A percentile compares a stretch with the other conserved stretches of the same genome.
Evolutionary conservation across 2,329 filamentous ascomycete species (phyloP).

Genomic region (Colletotrichum sidae): DNA sequence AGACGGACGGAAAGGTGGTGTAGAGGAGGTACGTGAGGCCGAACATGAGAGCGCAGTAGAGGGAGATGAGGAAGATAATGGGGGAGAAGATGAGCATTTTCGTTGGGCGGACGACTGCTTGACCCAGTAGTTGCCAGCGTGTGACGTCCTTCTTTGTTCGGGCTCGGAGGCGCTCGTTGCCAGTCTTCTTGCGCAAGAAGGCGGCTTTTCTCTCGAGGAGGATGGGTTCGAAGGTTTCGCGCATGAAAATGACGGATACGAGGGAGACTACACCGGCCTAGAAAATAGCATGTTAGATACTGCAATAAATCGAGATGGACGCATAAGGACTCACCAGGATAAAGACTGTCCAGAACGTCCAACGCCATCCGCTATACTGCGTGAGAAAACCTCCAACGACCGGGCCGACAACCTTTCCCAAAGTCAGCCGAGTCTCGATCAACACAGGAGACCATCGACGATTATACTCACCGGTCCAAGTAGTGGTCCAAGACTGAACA

Average conservation of each 20-base stretch:
- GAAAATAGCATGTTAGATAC: conserved; percentile 33
- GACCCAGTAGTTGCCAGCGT: conserved; percentile 52
- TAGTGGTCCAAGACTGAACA: conserved; percentile 51
- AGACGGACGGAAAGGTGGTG: conserved; percentile 61
- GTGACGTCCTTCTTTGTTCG: conserved; percentile 56
- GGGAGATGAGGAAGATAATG: conserved; percentile 53
- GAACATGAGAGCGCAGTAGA: conserved; percentile 59
- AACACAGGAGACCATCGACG: neutral
- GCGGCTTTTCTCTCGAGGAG: conserved; percentile 56
- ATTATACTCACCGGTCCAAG: conserved; percentile 44
- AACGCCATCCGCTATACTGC: conserved; percentile 47
- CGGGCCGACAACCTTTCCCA: conserved; percentile 41
- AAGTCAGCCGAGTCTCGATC: neutral
- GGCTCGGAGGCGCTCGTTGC: conserved; percentile 64
- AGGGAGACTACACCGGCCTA: conserved; percentile 49
- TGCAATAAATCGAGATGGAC: neutral
- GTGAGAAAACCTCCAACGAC: conserved; percentile 47
- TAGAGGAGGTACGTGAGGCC: conserved; percentile 64
- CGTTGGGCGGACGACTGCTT: conserved; percentile 59
- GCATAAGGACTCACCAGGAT: conserved; percentile 43
- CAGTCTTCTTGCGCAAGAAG: conserved; percentile 61
- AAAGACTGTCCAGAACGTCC: conserved; percentile 61
- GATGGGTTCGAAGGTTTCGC: conserved; percentile 61
- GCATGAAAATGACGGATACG: conserved; percentile 52
- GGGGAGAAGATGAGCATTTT: conserved; percentile 60